Evolutionary conservation across 2,329 filamentous ascomycete genomes (phyloP).

Genomic region (Penicillium sp.): DNA sequence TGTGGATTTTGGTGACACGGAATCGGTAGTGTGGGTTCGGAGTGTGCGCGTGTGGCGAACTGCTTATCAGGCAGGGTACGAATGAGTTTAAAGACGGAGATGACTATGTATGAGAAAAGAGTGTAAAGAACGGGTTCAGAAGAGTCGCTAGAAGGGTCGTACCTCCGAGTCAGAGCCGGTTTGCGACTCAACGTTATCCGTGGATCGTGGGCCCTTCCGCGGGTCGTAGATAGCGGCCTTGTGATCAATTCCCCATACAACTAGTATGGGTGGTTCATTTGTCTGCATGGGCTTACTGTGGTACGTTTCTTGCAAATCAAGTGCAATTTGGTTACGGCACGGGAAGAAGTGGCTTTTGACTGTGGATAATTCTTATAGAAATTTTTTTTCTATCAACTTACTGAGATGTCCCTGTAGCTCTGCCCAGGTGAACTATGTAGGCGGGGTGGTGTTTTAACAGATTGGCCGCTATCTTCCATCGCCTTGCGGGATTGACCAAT

Average conservation of each 20-base stretch:
- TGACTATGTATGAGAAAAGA: not conserved
- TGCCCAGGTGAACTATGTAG: no score
- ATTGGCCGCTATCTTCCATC: not conserved
- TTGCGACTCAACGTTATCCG: slow-evolving; percentile 17
- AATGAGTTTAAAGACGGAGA: not conserved
- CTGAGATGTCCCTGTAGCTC: no score
- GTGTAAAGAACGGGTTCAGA: not conserved
- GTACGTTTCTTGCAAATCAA: no score
- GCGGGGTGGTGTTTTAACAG: not conserved
- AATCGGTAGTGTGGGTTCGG: slow-evolving; percentile 21
- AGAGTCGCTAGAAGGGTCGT: not conserved
- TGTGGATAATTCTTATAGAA: no score
- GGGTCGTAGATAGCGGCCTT: not conserved
- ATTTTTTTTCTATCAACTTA: no score
- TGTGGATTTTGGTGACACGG: slow-evolving; percentile 8
- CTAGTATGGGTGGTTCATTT: no score
- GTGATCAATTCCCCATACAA: not conserved
- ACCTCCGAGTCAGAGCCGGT: slow-evolving; percentile 4
- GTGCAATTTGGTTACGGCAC: no score
- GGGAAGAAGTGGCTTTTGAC: no score
- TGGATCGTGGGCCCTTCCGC: slow-evolving; percentile 17
- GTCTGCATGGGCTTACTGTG: no score
- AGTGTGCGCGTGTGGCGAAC: slow-evolving; percentile 22
- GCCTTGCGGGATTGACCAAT: slow-evolving; percentile 33
- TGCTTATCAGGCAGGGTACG: not conserved